Percentiles rank a stretch among this genome's conserved stretches.
Evolutionary conservation across 1,139 yeast genomes (phyloP).

Genomic region (Debaryomyces robertsiae): DNA sequence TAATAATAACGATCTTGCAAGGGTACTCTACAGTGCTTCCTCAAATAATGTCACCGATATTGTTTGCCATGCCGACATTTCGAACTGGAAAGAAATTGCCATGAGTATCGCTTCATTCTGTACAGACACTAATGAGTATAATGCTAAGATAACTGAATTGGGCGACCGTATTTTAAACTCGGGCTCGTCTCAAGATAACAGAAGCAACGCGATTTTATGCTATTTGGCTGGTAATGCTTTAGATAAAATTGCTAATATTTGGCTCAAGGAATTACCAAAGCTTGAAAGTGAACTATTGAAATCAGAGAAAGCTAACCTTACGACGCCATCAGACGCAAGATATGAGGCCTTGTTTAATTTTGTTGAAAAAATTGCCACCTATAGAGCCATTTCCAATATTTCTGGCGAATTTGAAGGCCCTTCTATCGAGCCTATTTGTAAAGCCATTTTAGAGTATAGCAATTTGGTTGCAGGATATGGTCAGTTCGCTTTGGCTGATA

Average conservation of each 20-base stretch:
- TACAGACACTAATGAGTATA: constrained; percentile 48
- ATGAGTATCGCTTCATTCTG: constrained; percentile 64
- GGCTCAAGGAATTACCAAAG: constrained; percentile 76
- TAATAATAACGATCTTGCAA: constrained; percentile 61
- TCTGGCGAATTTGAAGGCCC: constrained; percentile 47
- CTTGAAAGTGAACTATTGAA: constrained; percentile 57
- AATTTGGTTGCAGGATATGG: constrained; percentile 82
- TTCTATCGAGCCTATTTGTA: constrained; percentile 54
- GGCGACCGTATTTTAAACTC: constrained; percentile 66
- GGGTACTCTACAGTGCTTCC: constrained; percentile 70
- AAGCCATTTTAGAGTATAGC: constrained; percentile 74
- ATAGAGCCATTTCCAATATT: constrained; percentile 55
- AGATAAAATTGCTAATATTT: constrained; percentile 75
- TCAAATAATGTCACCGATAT: constrained; percentile 67
- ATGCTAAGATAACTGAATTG: constrained; percentile 58
- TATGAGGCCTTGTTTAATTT: constrained; percentile 78
- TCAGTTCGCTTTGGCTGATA: constrained; percentile 77
- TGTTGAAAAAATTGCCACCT: constrained; percentile 80
- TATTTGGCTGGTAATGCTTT: constrained; percentile 82
- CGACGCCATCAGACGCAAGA: constrained; percentile 83
- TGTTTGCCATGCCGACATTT: constrained; percentile 73
- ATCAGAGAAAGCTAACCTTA: constrained; percentile 36
- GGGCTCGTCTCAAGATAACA: constrained; percentile 30
- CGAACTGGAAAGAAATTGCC: constrained; percentile 85
- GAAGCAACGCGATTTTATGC: constrained; percentile 77